A percentile compares a stretch with the other conserved stretches of the same genome.
Evolutionary conservation across 2,329 filamentous ascomycete species (phyloP).

Genomic region (Nothophaeocryptopus gaeumannii): DNA sequence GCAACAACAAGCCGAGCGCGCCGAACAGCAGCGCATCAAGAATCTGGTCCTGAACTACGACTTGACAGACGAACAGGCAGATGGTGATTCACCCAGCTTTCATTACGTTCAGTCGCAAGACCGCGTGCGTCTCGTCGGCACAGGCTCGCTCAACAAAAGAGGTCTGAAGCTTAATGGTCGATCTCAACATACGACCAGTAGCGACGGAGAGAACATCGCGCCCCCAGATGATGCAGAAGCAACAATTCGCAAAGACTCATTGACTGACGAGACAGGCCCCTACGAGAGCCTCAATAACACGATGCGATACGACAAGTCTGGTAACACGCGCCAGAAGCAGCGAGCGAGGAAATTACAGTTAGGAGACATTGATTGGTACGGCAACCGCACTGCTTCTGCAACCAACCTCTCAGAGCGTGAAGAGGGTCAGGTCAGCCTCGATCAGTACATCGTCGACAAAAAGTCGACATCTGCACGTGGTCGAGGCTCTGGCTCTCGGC

Average conservation of each 20-base stretch:
- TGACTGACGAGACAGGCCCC: conserved; percentile 33
- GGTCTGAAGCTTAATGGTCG: conserved; percentile 24
- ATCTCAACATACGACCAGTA: conserved; percentile 31
- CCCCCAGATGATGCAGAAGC: conserved; percentile 7
- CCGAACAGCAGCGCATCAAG: conserved; percentile 98
- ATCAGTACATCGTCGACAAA: conserved; percentile 32
- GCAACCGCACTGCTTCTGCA: conserved; percentile 16
- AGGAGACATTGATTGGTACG: conserved; percentile 96
- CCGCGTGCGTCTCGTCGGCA: conserved; percentile 45
- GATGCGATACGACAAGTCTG: conserved; percentile 54
- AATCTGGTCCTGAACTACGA: conserved; percentile 96
- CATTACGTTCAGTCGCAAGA: conserved; percentile 44
- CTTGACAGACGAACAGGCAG: conserved; percentile 72
- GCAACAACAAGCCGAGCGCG: conserved; percentile 89
- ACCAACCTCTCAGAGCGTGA: conserved; percentile 17
- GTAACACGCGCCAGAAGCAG: conserved; percentile 68
- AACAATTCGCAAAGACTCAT: conserved; percentile 15
- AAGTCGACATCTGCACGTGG: conserved; percentile 17
- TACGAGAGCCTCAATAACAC: conserved; percentile 42
- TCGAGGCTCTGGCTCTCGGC: conserved; percentile 15
- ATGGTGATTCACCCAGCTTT: conserved; percentile 59
- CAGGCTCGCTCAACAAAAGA: conserved; percentile 41
- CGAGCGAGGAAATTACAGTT: conserved; percentile 87
- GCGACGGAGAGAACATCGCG: conserved; percentile 12
- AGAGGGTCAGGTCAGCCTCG: conserved; percentile 27